Evolutionary conservation across 192 early-diverging fungal species (phyloP).

Genomic region (Gaertneriomyces sp.): DNA sequence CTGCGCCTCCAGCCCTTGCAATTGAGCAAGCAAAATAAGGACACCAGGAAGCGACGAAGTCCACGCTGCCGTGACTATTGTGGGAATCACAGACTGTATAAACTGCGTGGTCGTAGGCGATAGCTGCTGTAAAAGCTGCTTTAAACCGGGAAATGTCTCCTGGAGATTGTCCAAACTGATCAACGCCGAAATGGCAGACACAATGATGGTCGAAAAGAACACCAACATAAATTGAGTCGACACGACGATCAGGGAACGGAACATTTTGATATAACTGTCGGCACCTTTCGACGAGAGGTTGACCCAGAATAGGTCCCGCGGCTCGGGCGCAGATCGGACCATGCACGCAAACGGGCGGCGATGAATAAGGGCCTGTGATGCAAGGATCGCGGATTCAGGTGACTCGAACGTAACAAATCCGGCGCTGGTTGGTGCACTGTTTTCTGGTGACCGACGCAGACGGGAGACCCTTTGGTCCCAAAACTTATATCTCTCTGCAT

Average conservation of each 20-base stretch:
- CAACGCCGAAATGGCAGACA: slow-evolving; percentile 32
- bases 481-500: slow-evolving; percentile 37
- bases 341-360: slow-evolving; percentile 49
- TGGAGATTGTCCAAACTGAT: slow-evolving; percentile 32
- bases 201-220: slow-evolving; percentile 36
- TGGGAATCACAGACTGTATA: slow-evolving; percentile 45
- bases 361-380: slow-evolving; percentile 43
- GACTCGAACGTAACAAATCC: slow-evolving; percentile 61
- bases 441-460: slow-evolving; percentile 35
- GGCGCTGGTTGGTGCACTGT: slow-evolving; percentile 38
- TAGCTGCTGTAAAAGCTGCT: slow-evolving; percentile 31
- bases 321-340: slow-evolving; percentile 49
- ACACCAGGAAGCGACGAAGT: slow-evolving; percentile 44
- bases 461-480: slow-evolving; percentile 38
- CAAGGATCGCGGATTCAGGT: slow-evolving; percentile 49
- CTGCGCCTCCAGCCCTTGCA: slow-evolving; percentile 48
- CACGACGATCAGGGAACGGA: slow-evolving; percentile 38
- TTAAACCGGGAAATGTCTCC: slow-evolving; percentile 32
- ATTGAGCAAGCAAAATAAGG: slow-evolving; percentile 43
- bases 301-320: slow-evolving; percentile 55
- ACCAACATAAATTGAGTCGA: slow-evolving; percentile 34
- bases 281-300: slow-evolving; percentile 48
- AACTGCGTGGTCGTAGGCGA: slow-evolving; percentile 32
- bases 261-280: slow-evolving; percentile 44
- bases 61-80: slow-evolving; percentile 45